Evolutionary conservation across 805 yeast genomes (phyloP).

Genomic region (Pichia scutulata): DNA sequence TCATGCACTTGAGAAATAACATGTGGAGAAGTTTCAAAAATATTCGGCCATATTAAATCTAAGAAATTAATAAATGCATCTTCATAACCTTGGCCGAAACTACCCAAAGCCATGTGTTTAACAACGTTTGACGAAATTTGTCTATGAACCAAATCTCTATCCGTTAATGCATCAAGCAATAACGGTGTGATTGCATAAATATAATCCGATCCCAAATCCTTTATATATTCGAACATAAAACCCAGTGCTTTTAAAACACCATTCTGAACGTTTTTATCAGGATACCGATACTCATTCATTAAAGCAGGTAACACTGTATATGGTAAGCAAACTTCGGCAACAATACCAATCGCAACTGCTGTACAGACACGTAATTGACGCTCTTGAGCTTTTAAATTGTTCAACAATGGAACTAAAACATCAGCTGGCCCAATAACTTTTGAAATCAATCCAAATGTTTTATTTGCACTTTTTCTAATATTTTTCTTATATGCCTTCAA

Average conservation of each 20-base stretch:
- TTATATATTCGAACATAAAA: constrained; percentile 87
- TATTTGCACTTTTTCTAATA: constrained; percentile 78
- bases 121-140: constrained; percentile 92
- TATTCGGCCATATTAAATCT: constrained; percentile 78
- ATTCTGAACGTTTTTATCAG: constrained; percentile 89
- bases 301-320: constrained; percentile 90
- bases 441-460: constrained; percentile 86
- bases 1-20: constrained; percentile 78
- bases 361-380: constrained; percentile 95
- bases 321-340: constrained; percentile 88
- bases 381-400: constrained; percentile 85
- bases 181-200: constrained; percentile 72
- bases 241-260: constrained; percentile 89
- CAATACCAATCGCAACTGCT: constrained; percentile 96
- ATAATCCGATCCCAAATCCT: constrained; percentile 72
- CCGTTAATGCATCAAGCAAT: constrained; percentile 82
- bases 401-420: constrained; percentile 73
- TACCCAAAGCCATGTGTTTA: constrained; percentile 71
- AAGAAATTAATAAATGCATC: constrained; percentile 78
- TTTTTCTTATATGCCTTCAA: constrained; percentile 70
- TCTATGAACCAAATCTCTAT: constrained; percentile 85
- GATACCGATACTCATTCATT: constrained; percentile 91
- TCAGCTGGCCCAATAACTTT: constrained; percentile 94
- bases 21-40: constrained; percentile 93
- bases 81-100: constrained; percentile 67